These are phyloP conservation scores for Coniochaeta pulveracea DNA, from an alignment of 2,329 filamentous ascomycete species.

Conservation along the genomic window DNA sequence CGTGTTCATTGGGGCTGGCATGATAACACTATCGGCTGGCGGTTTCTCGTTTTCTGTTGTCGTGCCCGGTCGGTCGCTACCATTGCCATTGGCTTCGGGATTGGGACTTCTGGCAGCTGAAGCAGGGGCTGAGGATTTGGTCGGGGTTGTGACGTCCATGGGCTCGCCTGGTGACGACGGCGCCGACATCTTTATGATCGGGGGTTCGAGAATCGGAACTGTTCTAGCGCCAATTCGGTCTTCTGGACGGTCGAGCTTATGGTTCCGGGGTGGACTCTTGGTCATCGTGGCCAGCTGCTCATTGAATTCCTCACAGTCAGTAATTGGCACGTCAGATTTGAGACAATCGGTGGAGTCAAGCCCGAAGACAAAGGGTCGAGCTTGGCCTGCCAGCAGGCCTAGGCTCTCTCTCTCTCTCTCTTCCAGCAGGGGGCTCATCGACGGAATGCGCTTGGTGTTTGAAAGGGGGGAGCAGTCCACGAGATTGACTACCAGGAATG, in stretches of 20 bases:
- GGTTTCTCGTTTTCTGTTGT: slow-evolving; percentile 27
- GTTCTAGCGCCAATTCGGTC: slow-evolving; percentile 40
- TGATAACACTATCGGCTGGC: slow-evolving; percentile 23
- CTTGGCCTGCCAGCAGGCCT: too few relatives aligned
- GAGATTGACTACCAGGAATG: background rate
- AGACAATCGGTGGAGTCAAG: slow-evolving; percentile 1
- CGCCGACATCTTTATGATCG: slow-evolving; percentile 47
- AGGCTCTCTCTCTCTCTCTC: too few relatives aligned
- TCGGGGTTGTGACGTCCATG: slow-evolving; percentile 49
- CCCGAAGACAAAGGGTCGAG: background rate
- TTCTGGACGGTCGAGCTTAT: slow-evolving; percentile 26
- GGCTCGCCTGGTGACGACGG: slow-evolving; percentile 45
- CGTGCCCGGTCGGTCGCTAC: slow-evolving; percentile 18
- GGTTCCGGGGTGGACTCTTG: slow-evolving; percentile 35
- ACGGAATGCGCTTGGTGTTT: background rate
- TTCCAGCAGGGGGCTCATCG: too few relatives aligned
- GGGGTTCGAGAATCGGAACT: slow-evolving; percentile 44
- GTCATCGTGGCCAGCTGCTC: slow-evolving; percentile 41
- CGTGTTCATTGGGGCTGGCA: slow-evolving; percentile 41
- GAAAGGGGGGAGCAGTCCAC: background rate
- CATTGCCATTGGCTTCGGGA: slow-evolving; percentile 16
- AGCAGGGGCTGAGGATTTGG: slow-evolving; percentile 30
- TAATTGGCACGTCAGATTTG: slow-evolving; percentile 4
- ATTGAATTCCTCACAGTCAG: slow-evolving; percentile 16
- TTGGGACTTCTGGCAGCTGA: slow-evolving; percentile 33